Evolutionary conservation across 225 moss, liverwort and hornwort species (phyloP).

Genomic region (Anthoceros angustus): DNA sequence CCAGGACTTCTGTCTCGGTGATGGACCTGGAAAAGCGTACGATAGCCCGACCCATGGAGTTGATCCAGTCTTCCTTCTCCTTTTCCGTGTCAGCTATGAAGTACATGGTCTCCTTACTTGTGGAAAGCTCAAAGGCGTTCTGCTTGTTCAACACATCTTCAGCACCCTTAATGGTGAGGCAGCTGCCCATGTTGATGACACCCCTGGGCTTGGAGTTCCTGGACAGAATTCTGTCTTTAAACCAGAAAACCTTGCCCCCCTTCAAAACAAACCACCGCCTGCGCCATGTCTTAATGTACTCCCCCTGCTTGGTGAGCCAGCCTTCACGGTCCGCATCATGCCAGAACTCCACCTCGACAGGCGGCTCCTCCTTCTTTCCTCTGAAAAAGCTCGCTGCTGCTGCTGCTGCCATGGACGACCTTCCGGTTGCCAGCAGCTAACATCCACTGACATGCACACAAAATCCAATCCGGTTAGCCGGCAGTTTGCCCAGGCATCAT

Average conservation of each 20-base stretch:
- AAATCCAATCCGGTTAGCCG: too few species aligned
- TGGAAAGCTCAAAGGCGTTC: constrained; percentile 81
- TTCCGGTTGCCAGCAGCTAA: too few species aligned
- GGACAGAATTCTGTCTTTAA: constrained; percentile 55
- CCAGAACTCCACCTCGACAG: constrained; percentile 55
- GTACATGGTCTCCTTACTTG: constrained; percentile 82
- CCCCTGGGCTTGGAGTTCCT: constrained; percentile 67
- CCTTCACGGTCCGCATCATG: constrained; percentile 60
- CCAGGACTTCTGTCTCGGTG: constrained; percentile 63
- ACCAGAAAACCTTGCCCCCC: constrained; percentile 91
- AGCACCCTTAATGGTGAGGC: constrained; percentile 82
- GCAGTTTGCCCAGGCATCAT: too few species aligned
- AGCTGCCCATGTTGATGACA: constrained; percentile 60
- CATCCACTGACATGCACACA: too few species aligned
- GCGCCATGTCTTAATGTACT: constrained; percentile 74
- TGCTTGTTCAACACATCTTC: constrained; percentile 80
- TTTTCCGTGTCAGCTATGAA: constrained; percentile 93
- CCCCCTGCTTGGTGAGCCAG: constrained; percentile 96
- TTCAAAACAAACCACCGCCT: constrained; percentile 92
- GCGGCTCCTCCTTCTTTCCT: constrained; percentile 23
- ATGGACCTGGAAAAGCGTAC: constrained; percentile 72
- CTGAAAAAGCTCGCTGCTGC: constrained; percentile 20
- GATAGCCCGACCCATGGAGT: constrained; percentile 70
- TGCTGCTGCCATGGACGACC: constrained; percentile 1
- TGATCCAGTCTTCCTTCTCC: constrained; percentile 98